A percentile compares a stretch with the other conserved stretches of the same genome.
These are phyloP conservation scores for Cutaneotrichosporon dermatis DNA, from an alignment of 1,284 basidiomycete genomes.

Conservation along the genomic window DNA sequence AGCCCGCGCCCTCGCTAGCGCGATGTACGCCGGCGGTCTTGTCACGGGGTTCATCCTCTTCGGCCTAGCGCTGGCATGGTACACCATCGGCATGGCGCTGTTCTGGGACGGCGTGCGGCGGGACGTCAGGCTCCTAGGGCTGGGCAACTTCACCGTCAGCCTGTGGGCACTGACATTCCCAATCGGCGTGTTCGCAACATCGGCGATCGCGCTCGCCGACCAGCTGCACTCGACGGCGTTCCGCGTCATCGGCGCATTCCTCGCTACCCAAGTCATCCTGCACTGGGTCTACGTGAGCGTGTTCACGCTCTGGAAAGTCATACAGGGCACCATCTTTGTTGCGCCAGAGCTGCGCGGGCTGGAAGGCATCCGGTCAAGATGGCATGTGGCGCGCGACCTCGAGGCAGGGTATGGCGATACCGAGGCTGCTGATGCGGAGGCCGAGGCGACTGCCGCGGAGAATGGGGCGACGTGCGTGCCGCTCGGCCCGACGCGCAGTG, in stretches of 20 bases:
- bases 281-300: slow-evolving; percentile 58
- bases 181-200: slow-evolving; percentile 59
- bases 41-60: slow-evolving; percentile 48
- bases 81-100: slow-evolving; percentile 42
- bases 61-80: slow-evolving; percentile 52
- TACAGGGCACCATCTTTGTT: slow-evolving; percentile 53
- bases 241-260: slow-evolving; percentile 56
- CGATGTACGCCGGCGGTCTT: slow-evolving; percentile 48
- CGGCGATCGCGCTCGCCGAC: slow-evolving; percentile 57
- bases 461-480: too few species aligned
- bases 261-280: slow-evolving; percentile 55
- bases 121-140: slow-evolving; percentile 23
- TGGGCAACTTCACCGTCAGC: slow-evolving; percentile 34
- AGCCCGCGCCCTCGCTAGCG: slow-evolving; percentile 36
- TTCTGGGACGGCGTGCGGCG: slow-evolving; percentile 26
- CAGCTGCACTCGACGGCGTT: slow-evolving; percentile 57
- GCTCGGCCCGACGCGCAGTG: too few species aligned
- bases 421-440: neutral
- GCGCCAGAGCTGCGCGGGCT: slow-evolving; percentile 53
- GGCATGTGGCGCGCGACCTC: slow-evolving; percentile 2
- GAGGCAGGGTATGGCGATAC: slow-evolving; percentile 27
- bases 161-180: slow-evolving; percentile 49
- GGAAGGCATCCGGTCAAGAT: slow-evolving; percentile 20
- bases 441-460: too few species aligned
- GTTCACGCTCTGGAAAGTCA: slow-evolving; percentile 50